Percentiles rank a stretch among this genome's conserved stretches.
These are phyloP conservation scores for Marasmius sp. DNA, from an alignment of 1,284 basidiomycete species.

Conservation along the genomic window DNA sequence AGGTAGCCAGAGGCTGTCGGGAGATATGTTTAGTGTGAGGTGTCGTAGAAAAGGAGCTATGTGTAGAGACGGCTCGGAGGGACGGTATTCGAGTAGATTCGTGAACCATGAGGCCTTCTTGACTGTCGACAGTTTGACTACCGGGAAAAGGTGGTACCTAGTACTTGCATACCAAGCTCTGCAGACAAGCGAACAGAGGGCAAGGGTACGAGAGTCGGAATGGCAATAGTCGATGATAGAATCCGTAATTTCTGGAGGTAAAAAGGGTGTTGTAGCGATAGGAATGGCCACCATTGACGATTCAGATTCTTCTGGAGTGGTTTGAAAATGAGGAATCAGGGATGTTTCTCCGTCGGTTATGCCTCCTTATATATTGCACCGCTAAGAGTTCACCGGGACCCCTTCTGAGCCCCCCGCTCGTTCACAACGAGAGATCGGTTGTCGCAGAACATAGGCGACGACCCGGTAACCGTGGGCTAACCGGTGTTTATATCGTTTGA, in stretches of 20 bases:
- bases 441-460: too few species aligned
- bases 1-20: neutral
- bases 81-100: neutral
- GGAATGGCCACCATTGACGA: too few species aligned
- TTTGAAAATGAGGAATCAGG: too few species aligned
- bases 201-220: neutral
- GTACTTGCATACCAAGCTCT: constrained; percentile 1
- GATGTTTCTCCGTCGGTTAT: too few species aligned
- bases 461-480: too few species aligned
- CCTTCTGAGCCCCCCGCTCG: too few species aligned
- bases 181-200: constrained; percentile 6
- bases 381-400: too few species aligned
- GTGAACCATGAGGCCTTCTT: neutral
- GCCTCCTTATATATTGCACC: too few species aligned
- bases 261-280: neutral
- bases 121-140: neutral
- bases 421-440: too few species aligned
- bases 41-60: neutral
- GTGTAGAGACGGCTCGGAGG: neutral
- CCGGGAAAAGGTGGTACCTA: constrained; percentile 6
- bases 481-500: too few species aligned
- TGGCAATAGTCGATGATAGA: constrained; percentile 7
- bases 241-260: constrained; percentile 9
- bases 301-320: too few species aligned
- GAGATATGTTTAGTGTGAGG: neutral